Evolutionary conservation across 345 rosid species (phyloP).

Genomic region (Carallia brachiata): DNA sequence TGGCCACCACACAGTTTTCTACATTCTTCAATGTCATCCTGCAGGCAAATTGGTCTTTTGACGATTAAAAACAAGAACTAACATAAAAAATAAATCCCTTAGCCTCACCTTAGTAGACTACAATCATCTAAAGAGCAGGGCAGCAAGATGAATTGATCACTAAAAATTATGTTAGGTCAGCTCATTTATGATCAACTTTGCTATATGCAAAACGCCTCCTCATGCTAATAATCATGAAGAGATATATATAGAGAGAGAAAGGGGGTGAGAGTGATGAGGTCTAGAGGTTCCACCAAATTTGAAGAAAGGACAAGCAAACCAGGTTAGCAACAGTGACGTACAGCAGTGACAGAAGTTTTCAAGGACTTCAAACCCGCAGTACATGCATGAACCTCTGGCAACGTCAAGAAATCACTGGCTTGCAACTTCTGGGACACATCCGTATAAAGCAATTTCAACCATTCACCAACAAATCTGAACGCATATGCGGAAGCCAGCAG

Average conservation of each 20-base stretch:
- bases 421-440: slow-evolving; percentile 87
- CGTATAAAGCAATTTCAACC: slow-evolving; percentile 90
- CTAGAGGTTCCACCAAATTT: neutral
- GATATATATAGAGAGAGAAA: neutral
- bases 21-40: slow-evolving; percentile 99
- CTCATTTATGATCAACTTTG: too few species aligned
- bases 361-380: slow-evolving; percentile 97
- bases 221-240: too few species aligned
- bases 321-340: slow-evolving; percentile 32
- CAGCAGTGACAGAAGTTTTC: slow-evolving; percentile 90
- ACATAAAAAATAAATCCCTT: neutral
- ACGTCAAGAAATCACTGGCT: slow-evolving; percentile 82
- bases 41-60: slow-evolving; percentile 16
- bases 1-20: slow-evolving; percentile 98
- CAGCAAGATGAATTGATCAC: too few species aligned
- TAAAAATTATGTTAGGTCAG: too few species aligned
- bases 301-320: neutral
- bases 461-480: slow-evolving; percentile 93
- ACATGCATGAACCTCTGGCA: slow-evolving; percentile 98
- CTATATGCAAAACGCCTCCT: too few species aligned
- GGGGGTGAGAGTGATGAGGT: neutral
- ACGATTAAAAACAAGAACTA: too few species aligned
- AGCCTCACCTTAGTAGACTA: too few species aligned
- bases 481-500: slow-evolving; percentile 99
- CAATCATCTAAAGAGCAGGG: too few species aligned